These are phyloP conservation scores for Waltergamsia citrina DNA, from an alignment of 2,329 filamentous ascomycete species.

Conservation along the genomic window DNA sequence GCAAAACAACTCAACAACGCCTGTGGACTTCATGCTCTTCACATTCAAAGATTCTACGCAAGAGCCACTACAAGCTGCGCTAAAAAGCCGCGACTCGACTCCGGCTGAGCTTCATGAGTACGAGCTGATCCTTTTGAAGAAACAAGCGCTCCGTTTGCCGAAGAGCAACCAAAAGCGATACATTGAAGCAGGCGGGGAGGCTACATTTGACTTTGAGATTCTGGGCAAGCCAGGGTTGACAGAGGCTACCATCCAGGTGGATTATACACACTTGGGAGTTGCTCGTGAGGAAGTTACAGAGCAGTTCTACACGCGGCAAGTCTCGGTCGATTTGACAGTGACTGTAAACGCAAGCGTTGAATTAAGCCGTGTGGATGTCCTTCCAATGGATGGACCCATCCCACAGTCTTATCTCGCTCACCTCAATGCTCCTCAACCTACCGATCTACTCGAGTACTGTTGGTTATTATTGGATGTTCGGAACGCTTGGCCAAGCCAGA, in stretches of 20 bases:
- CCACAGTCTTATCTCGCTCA: slow-evolving; percentile 50
- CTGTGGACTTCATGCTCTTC: slow-evolving; percentile 77
- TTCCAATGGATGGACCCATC: slow-evolving; percentile 62
- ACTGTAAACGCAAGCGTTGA: slow-evolving; percentile 91
- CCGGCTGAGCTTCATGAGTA: slow-evolving; percentile 78
- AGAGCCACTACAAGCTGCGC: slow-evolving; percentile 61
- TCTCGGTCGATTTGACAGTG: slow-evolving; percentile 71
- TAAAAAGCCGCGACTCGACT: slow-evolving; percentile 67
- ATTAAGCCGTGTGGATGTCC: slow-evolving; percentile 66
- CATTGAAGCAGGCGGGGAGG: slow-evolving; percentile 58
- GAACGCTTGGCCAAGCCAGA: slow-evolving; percentile 80
- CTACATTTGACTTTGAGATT: slow-evolving; percentile 74
- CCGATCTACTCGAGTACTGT: slow-evolving; percentile 56
- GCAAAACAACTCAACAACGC: slow-evolving; percentile 66
- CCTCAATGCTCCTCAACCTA: slow-evolving; percentile 20
- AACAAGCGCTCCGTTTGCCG: slow-evolving; percentile 55
- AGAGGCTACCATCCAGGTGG: slow-evolving; percentile 68
- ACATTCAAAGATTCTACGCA: slow-evolving; percentile 87
- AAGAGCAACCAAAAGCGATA: slow-evolving; percentile 41
- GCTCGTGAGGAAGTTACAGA: slow-evolving; percentile 57
- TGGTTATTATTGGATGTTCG: slow-evolving; percentile 74
- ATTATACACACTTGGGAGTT: slow-evolving; percentile 75
- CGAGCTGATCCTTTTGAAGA: slow-evolving; percentile 67
- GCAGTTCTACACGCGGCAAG: slow-evolving; percentile 74
- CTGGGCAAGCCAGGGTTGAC: slow-evolving; percentile 80